Conservation (phyloP, 2,329 filamentous ascomycete species). For the Pseudocercospora crystallina region DNA sequence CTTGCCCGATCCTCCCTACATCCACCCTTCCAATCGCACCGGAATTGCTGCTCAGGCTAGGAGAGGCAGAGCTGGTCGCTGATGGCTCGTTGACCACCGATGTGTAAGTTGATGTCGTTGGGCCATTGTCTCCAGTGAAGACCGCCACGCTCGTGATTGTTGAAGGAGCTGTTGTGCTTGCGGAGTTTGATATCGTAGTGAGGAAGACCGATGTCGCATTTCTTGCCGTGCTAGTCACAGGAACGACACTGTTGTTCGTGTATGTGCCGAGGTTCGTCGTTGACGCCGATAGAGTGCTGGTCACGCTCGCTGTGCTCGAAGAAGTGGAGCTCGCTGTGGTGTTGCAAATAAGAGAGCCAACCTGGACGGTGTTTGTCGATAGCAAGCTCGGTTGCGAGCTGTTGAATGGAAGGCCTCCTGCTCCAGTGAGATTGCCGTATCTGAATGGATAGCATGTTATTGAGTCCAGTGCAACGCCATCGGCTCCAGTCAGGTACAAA, state of each 20-base stretch:
- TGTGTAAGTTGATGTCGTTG: constrained; percentile 14
- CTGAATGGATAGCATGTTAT: constrained; percentile 29
- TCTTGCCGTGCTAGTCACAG: constrained; percentile 4
- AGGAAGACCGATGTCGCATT: constrained; percentile 16
- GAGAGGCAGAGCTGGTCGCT: constrained; percentile 3
- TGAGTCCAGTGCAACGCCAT: constrained; percentile 15
- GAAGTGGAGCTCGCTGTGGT: constrained; percentile 1
- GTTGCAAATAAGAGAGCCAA: constrained; percentile 27
- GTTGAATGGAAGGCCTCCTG: constrained; percentile 27
- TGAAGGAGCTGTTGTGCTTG: constrained; percentile 6
- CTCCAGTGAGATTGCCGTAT: constrained; percentile 21
- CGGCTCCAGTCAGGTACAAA: constrained; percentile 26
- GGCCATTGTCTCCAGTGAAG: constrained; percentile 13
- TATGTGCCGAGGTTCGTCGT: constrained; percentile 3
- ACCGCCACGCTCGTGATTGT: constrained; percentile 17
- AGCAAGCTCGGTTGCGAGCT: constrained; percentile 21
- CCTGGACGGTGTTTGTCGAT: constrained; percentile 28
- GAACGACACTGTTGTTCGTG: constrained; percentile 7
- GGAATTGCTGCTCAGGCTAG: constrained; percentile 12
- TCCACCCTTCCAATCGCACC: no score
- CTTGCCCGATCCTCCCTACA: no score
- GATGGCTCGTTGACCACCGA: constrained; percentile 9
- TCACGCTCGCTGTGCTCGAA: constrained; percentile 6
- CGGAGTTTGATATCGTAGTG: constrained; percentile 12
- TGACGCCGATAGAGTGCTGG: constrained; percentile 10